Percentiles rank a stretch among this genome's conserved stretches.
Conservation (phyloP, 768 basidiomycete species). For the Phylloporus sp. region DNA sequence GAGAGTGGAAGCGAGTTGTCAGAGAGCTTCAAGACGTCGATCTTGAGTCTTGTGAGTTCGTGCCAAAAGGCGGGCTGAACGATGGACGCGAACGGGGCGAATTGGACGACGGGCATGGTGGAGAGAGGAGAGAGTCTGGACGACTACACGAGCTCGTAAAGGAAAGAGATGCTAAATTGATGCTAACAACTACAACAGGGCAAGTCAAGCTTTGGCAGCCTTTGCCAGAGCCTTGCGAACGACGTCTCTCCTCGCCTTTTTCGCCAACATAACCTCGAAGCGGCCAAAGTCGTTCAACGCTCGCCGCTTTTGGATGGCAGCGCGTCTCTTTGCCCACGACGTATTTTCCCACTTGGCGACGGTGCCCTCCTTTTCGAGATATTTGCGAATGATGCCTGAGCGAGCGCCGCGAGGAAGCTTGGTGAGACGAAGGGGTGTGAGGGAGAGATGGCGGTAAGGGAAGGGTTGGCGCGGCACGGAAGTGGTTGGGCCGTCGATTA, state of each 20-base stretch:
- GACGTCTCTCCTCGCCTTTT: slow-evolving; percentile 80
- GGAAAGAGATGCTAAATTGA: slow-evolving; percentile 10
- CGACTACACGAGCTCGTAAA: slow-evolving; percentile 11
- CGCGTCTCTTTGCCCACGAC: slow-evolving; percentile 84
- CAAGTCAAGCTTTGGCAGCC: slow-evolving; percentile 21
- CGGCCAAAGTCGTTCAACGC: slow-evolving; percentile 87
- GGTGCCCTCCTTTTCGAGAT: slow-evolving; percentile 79
- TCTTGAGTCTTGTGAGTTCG: slow-evolving; percentile 80
- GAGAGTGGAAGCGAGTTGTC: slow-evolving; percentile 62
- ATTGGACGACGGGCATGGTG: slow-evolving; percentile 68
- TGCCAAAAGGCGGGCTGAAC: slow-evolving; percentile 95
- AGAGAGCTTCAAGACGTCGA: slow-evolving; percentile 83
- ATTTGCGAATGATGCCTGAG: slow-evolving; percentile 76
- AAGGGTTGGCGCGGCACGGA: slow-evolving; percentile 89
- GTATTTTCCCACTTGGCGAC: slow-evolving; percentile 88
- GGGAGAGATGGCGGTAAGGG: slow-evolving; percentile 88
- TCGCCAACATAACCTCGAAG: slow-evolving; percentile 82
- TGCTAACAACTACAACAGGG: slow-evolving; percentile 1
- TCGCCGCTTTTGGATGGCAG: slow-evolving; percentile 68
- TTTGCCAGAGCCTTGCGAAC: slow-evolving; percentile 70
- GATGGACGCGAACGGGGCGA: slow-evolving; percentile 81
- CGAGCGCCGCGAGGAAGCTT: slow-evolving; percentile 87
- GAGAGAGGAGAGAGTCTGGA: background rate
- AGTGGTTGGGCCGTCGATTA: slow-evolving; percentile 92
- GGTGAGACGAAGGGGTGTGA: slow-evolving; percentile 80